Evolutionary conservation across 176 grass and related monocot genomes (phyloP).

Genomic region (Chloris gayana): DNA sequence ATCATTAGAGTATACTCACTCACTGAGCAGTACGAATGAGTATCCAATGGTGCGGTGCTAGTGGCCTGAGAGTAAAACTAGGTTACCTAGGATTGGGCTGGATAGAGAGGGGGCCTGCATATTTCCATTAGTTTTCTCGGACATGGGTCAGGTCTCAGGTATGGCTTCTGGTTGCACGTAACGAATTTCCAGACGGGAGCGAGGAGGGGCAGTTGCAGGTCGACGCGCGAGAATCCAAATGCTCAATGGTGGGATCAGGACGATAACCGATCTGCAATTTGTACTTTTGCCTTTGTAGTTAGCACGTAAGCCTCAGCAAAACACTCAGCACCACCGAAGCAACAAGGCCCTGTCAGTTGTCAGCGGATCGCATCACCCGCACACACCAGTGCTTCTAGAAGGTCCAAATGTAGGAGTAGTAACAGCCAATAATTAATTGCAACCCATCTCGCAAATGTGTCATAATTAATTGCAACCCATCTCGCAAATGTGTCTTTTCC

Average conservation of each 20-base stretch:
- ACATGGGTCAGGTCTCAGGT: not conserved
- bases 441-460: too few species aligned
- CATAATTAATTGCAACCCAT: too few species aligned
- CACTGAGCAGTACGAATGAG: not conserved
- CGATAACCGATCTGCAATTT: not conserved
- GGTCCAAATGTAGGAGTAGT: not conserved
- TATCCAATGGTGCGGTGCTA: not conserved
- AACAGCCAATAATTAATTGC: too few species aligned
- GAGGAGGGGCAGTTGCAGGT: not conserved
- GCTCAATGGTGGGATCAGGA: not conserved
- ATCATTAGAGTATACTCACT: not conserved
- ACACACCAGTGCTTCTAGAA: slow-evolving; percentile 27
- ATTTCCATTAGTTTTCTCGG: not conserved
- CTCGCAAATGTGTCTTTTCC: not conserved
- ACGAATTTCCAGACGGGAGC: not conserved
- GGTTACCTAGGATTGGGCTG: not conserved
- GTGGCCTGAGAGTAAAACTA: not conserved
- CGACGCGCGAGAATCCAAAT: not conserved
- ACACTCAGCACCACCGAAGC: not conserved
- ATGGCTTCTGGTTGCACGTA: not conserved
- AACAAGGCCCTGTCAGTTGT: not conserved
- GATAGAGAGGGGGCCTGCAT: not conserved
- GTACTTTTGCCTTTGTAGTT: slow-evolving; percentile 10
- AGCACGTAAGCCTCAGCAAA: not conserved
- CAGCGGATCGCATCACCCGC: slow-evolving; percentile 1